Evolutionary conservation across 805 yeast genomes (phyloP).

Genomic region (Metschnikowia kofuensis): DNA sequence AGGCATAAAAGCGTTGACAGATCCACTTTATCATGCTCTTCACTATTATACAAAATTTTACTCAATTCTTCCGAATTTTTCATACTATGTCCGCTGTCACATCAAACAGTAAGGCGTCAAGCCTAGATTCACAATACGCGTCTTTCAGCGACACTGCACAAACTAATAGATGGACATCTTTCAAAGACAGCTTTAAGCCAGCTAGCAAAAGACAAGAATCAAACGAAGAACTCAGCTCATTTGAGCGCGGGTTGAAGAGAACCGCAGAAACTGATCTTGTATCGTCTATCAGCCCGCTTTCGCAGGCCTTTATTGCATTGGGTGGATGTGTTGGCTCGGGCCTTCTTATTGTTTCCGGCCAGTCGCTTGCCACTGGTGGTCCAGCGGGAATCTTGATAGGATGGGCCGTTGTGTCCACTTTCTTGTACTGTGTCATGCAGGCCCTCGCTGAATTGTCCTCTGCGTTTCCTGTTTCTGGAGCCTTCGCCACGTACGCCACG

Average conservation of each 20-base stretch:
- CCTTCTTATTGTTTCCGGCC: constrained; percentile 38
- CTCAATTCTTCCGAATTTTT: neutral
- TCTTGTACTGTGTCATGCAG: constrained; percentile 44
- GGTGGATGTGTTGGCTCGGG: constrained; percentile 45
- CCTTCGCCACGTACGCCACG: constrained; percentile 40
- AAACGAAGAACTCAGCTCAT: constrained; percentile 9
- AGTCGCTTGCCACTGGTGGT: constrained; percentile 36
- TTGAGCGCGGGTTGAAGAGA: constrained; percentile 16
- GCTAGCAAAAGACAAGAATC: constrained; percentile 2
- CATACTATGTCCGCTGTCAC: constrained; percentile 7
- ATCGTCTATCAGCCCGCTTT: constrained; percentile 16
- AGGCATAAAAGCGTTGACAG: constrained; percentile 5
- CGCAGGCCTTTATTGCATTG: constrained; percentile 33
- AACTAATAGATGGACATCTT: constrained; percentile 11
- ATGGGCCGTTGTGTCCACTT: constrained; percentile 39
- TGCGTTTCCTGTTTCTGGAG: constrained; percentile 38
- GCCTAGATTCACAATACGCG: constrained; percentile 5
- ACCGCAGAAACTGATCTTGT: constrained; percentile 12
- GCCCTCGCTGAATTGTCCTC: constrained; percentile 40
- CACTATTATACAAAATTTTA: neutral
- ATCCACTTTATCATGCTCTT: neutral
- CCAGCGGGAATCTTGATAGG: constrained; percentile 36
- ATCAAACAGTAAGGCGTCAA: constrained; percentile 6
- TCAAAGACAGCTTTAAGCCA: constrained; percentile 16
- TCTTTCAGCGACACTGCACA: constrained; percentile 6